Conservation (phyloP, 176 grass and related monocot species). For the Ensete ventricosum region DNA sequence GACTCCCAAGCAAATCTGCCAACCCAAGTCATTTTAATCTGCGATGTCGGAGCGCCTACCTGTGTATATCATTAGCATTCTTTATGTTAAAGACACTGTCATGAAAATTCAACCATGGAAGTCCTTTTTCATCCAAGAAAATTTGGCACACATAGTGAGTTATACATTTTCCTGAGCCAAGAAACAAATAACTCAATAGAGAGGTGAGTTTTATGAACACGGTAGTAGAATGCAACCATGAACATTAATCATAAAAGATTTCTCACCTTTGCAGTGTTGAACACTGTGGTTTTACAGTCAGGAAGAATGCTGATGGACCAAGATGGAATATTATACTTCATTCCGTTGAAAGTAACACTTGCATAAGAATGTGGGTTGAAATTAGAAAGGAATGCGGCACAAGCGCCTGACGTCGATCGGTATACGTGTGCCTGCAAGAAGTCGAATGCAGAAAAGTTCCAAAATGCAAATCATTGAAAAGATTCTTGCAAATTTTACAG, state of each 20-base stretch:
- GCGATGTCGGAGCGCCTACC: slow-evolving; percentile 45
- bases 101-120: too few species aligned
- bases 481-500: not conserved
- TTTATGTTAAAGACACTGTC: too few species aligned
- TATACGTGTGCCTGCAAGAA: slow-evolving; percentile 59
- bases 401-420: slow-evolving; percentile 53
- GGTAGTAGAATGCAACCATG: not conserved
- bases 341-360: slow-evolving; percentile 54
- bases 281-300: slow-evolving; percentile 70
- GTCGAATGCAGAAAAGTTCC: not conserved
- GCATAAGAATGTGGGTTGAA: slow-evolving; percentile 38
- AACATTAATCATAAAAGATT: not conserved
- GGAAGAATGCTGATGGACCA: slow-evolving; percentile 96
- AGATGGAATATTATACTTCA: slow-evolving; percentile 51
- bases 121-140: too few species aligned
- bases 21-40: slow-evolving; percentile 47
- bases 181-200: not conserved
- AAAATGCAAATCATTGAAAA: not conserved
- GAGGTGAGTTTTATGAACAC: too few species aligned
- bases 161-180: not conserved
- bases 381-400: slow-evolving; percentile 79
- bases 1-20: slow-evolving; percentile 58
- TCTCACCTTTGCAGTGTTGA: slow-evolving; percentile 88
- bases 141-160: not conserved
- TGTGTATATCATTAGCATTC: not conserved